phyloP scores from a whole-genome alignment of 352 stramenopile species.

The Pilasporangium apinafurcum region DNA sequence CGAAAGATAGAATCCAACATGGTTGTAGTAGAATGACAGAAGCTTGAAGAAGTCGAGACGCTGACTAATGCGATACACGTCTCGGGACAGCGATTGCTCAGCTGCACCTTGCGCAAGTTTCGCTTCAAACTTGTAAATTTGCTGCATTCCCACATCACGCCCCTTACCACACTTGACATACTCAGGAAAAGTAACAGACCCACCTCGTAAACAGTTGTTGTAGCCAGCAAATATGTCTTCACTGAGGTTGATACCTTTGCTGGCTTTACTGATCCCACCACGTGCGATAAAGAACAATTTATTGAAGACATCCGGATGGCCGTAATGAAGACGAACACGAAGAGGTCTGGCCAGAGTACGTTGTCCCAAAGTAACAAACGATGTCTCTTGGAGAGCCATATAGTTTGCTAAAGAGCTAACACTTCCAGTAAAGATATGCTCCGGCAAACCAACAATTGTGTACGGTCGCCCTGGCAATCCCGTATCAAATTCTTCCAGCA shows the following conservation, averaged over 20 bases:
- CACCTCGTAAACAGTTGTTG: slow-evolving; percentile 97
- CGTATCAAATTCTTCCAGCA: slow-evolving; percentile 96
- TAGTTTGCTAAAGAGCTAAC: slow-evolving; percentile 99
- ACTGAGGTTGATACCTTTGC: slow-evolving; percentile 98
- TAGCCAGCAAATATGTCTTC: slow-evolving; percentile 99
- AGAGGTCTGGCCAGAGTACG: slow-evolving; percentile 94
- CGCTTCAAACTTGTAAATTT: slow-evolving; percentile 99
- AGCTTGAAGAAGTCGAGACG: slow-evolving; percentile 98
- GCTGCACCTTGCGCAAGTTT: slow-evolving; percentile 97
- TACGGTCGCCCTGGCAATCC: slow-evolving; percentile 69
- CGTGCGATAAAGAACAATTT: slow-evolving; percentile 99
- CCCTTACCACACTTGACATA: slow-evolving; percentile 99
- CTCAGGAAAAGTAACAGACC: slow-evolving; percentile 96
- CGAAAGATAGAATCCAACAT: slow-evolving; percentile 98
- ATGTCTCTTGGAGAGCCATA: slow-evolving; percentile 99
- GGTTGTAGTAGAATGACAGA: slow-evolving; percentile 99
- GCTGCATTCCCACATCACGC: slow-evolving; percentile 98
- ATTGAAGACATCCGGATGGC: slow-evolving; percentile 99
- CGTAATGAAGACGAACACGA: slow-evolving; percentile 97
- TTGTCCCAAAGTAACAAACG: slow-evolving; percentile 98
- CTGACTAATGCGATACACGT: slow-evolving; percentile 97
- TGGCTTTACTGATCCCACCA: slow-evolving; percentile 98
- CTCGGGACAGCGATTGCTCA: slow-evolving; percentile 97
- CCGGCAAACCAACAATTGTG: slow-evolving; percentile 96
- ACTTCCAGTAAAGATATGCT: slow-evolving; percentile 99